Percentiles rank a stretch among this genome's conserved stretches.
Evolutionary conservation across 2,329 filamentous ascomycete species (phyloP).

Genomic region (Didymella keratinophila): DNA sequence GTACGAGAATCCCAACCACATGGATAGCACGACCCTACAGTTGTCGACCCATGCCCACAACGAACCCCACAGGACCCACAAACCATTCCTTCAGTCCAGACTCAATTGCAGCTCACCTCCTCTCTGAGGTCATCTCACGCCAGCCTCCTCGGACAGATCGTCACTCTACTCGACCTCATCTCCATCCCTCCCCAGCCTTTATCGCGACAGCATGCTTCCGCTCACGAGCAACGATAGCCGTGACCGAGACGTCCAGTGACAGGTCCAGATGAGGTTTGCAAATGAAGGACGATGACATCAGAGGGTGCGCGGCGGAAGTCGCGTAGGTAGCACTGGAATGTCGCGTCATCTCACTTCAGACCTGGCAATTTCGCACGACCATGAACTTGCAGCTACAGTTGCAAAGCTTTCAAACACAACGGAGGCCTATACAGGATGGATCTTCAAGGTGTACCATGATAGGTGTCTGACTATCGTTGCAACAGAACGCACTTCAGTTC

Average conservation of each 20-base stretch:
- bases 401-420: too few species aligned
- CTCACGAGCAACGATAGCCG: neutral
- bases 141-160: neutral
- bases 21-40: conserved; percentile 10
- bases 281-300: neutral
- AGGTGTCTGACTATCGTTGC: neutral
- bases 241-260: too few species aligned
- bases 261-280: neutral
- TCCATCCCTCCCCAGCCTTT: neutral
- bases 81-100: conserved; percentile 4
- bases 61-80: conserved; percentile 1
- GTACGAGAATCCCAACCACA: neutral
- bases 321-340: conserved; percentile 6
- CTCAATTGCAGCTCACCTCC: neutral
- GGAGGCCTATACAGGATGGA: neutral
- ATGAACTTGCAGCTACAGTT: neutral
- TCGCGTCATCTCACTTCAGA: neutral
- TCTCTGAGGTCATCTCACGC: conserved; percentile 11
- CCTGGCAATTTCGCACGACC: neutral
- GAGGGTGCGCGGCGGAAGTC: neutral
- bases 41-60: conserved; percentile 3
- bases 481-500: neutral
- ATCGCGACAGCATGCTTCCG: neutral
- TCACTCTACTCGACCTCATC: neutral
- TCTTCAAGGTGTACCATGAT: neutral